phyloP scores from a whole-genome alignment of 202 grass and related monocot species.

The Carex sylvatica region DNA sequence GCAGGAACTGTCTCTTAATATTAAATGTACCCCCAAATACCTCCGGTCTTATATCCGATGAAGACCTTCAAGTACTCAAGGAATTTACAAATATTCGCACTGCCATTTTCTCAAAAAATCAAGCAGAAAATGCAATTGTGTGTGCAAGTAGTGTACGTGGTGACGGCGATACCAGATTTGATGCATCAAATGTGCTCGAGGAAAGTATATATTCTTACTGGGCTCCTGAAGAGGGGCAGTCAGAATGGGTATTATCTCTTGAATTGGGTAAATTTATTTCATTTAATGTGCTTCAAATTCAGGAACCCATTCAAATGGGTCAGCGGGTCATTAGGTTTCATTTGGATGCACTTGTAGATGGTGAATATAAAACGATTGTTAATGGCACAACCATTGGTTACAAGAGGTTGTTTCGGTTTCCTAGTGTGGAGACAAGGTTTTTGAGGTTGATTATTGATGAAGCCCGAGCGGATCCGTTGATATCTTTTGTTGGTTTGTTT shows the following conservation, averaged over 20 bases:
- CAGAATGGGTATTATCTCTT: constrained; percentile 54
- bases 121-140: constrained; percentile 56
- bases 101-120: constrained; percentile 72
- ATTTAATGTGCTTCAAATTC: constrained; percentile 79
- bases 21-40: constrained; percentile 91
- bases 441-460: constrained; percentile 51
- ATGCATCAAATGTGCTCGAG: constrained; percentile 56
- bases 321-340: constrained; percentile 79
- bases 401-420: constrained; percentile 74
- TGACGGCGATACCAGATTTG: constrained; percentile 51
- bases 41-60: constrained; percentile 64
- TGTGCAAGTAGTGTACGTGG: constrained; percentile 63
- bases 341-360: constrained; percentile 46
- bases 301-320: constrained; percentile 93
- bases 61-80: constrained; percentile 64
- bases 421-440: constrained; percentile 32
- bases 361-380: constrained; percentile 50
- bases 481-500: constrained; percentile 72
- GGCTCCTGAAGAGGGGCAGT: constrained; percentile 57
- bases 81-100: constrained; percentile 64
- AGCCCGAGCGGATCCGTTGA: constrained; percentile 60
- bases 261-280: constrained; percentile 42
- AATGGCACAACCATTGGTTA: constrained; percentile 76
- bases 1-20: constrained; percentile 90
- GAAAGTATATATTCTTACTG: constrained; percentile 70